Conservation (phyloP, 768 basidiomycete genomes). For the Mrakia frigida region DNA sequence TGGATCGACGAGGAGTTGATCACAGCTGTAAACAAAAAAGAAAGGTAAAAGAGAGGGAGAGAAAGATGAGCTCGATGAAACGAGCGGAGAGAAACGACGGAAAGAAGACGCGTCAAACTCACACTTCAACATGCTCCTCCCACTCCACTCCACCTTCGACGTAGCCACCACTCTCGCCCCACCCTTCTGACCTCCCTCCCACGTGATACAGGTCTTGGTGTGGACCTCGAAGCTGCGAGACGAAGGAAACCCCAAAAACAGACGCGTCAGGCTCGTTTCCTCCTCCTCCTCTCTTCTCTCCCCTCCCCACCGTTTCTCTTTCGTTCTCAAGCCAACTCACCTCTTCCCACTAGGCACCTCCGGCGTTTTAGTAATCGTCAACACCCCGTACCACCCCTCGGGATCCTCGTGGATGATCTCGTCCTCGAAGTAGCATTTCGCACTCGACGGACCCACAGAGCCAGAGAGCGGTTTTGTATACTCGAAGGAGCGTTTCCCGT, state of each 20-base stretch:
- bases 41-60: too few species aligned
- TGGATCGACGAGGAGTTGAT: conserved; percentile 26
- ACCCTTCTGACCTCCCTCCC: conserved; percentile 30
- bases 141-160: conserved; percentile 35
- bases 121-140: conserved; percentile 36
- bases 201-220: conserved; percentile 34
- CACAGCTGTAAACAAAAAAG: not conserved
- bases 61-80: too few species aligned
- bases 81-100: not conserved
- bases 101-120: not conserved
- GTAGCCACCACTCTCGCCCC: conserved; percentile 34
- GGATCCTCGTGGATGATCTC: conserved; percentile 34
- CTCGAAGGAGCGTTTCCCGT: conserved; percentile 24
- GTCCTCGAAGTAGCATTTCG: conserved; percentile 33
- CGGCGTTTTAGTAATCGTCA: conserved; percentile 35
- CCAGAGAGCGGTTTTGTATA: conserved; percentile 35
- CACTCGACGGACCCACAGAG: conserved; percentile 31
- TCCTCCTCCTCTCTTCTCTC: too few species aligned
- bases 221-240: conserved; percentile 29
- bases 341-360: conserved; percentile 36
- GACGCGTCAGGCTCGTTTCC: not conserved
- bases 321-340: not conserved
- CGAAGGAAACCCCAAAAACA: not conserved
- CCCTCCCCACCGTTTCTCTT: not conserved
- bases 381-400: conserved; percentile 34